These are phyloP conservation scores for Xylaria telfairii DNA, from an alignment of 495 filamentous ascomycete genomes.

Conservation along the genomic window DNA sequence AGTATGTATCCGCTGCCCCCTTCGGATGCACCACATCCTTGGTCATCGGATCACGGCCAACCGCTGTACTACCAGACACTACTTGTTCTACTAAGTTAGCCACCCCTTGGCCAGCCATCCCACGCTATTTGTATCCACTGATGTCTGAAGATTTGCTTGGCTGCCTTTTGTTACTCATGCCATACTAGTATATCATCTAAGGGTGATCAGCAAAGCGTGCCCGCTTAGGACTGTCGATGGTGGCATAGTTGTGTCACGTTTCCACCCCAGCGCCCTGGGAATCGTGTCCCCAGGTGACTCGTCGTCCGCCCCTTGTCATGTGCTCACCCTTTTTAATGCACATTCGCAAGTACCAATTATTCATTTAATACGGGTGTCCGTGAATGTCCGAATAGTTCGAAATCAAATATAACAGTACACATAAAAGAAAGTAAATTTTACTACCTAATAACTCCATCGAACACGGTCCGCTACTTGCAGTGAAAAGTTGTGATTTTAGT, in stretches of 20 bases:
- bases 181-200: background rate
- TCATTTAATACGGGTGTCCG: background rate
- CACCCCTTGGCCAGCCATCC: background rate
- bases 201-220: background rate
- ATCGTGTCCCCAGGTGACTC: background rate
- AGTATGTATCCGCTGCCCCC: background rate
- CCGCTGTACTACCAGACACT: background rate
- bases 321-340: background rate
- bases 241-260: background rate
- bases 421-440: constrained; percentile 24
- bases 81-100: background rate
- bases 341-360: background rate
- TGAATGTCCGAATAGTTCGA: background rate
- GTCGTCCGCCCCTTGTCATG: background rate
- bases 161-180: background rate
- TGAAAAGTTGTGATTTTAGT: constrained; percentile 14
- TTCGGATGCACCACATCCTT: background rate
- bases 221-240: background rate
- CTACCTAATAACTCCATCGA: constrained; percentile 27
- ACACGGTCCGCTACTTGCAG: constrained; percentile 7
- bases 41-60: background rate
- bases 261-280: background rate
- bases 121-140: background rate
- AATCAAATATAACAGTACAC: constrained; percentile 5
- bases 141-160: background rate